phyloP scores from a whole-genome alignment of 73 alveolate species.

The Uronychia binucleata region DNA sequence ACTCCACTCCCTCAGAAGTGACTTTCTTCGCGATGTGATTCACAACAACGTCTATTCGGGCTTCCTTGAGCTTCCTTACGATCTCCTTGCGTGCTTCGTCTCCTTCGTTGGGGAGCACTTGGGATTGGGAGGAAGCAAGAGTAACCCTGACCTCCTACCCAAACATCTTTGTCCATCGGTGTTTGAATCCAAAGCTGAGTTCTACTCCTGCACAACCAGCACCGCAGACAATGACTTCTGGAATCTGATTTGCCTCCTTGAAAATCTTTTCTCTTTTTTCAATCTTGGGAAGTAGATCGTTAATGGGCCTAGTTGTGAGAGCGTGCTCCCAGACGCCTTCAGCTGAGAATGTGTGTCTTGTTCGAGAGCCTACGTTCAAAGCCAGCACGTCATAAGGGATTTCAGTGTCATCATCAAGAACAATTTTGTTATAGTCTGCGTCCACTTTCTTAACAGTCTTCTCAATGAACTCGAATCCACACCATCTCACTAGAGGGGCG shows the following conservation, averaged over 20 bases:
- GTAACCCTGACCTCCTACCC: conserved; percentile 44
- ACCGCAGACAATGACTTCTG: conserved; percentile 55
- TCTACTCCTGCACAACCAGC: conserved; percentile 73
- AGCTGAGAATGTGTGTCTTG: conserved; percentile 12
- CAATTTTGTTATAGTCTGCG: conserved; percentile 37
- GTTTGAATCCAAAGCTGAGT: conserved; percentile 51
- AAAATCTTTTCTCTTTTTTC: conserved; percentile 32
- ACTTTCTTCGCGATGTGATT: conserved; percentile 5
- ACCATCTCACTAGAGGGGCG: conserved; percentile 47
- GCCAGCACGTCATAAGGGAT: conserved; percentile 55
- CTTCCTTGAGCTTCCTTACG: conserved; percentile 5
- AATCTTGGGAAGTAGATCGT: conserved; percentile 46
- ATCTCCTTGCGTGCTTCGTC: conserved; percentile 13
- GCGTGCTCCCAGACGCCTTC: conserved; percentile 55
- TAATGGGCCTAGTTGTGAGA: conserved; percentile 62
- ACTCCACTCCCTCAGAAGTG: conserved; percentile 14
- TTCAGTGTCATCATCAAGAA: conserved; percentile 34
- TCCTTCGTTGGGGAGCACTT: conserved; percentile 23
- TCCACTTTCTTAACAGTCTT: conserved; percentile 16
- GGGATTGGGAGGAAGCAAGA: conserved; percentile 5
- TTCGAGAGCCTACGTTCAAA: conserved; percentile 54
- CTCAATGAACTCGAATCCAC: conserved; percentile 36
- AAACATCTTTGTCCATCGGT: conserved; percentile 52
- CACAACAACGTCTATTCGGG: not conserved
- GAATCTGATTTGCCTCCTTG: not conserved